A percentile compares a stretch with the other conserved stretches of the same genome.
phyloP scores from a whole-genome alignment of 2,329 filamentous ascomycete genomes.

The Harringtonia lauricola region DNA sequence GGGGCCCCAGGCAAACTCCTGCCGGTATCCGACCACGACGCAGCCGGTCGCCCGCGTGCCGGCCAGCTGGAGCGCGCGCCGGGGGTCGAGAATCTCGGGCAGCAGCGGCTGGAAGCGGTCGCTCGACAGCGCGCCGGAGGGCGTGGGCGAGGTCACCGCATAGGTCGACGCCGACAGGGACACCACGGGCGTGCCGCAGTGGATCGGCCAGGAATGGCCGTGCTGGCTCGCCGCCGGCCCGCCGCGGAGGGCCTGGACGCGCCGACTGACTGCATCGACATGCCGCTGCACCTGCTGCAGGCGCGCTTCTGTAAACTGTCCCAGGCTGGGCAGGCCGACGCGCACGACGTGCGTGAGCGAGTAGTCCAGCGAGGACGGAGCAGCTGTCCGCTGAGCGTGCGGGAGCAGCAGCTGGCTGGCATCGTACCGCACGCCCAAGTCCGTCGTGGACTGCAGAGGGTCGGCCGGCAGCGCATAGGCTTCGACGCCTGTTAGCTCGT shows the following conservation, averaged over 20 bases:
- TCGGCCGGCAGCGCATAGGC: slow-evolving; percentile 2
- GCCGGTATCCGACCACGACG: slow-evolving; percentile 25
- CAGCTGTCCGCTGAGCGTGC: slow-evolving; percentile 1
- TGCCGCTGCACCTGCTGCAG: slow-evolving; percentile 8
- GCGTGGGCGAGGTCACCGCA: slow-evolving; percentile 15
- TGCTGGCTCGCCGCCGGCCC: no score
- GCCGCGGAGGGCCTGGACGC: no score
- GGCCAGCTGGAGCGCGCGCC: slow-evolving; percentile 24
- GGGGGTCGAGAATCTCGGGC: slow-evolving; percentile 23
- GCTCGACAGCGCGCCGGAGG: slow-evolving; percentile 14
- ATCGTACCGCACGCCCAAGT: slow-evolving; percentile 26
- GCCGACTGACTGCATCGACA: no score
- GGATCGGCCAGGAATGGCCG: slow-evolving; percentile 4
- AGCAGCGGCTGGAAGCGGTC: slow-evolving; percentile 29
- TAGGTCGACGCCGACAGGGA: slow-evolving; percentile 29
- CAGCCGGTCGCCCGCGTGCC: slow-evolving; percentile 26
- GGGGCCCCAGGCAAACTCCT: slow-evolving; percentile 22
- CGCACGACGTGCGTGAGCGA: slow-evolving; percentile 26
- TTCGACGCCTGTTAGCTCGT: slow-evolving; percentile 8
- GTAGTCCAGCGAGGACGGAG: slow-evolving; percentile 24
- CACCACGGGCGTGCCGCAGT: slow-evolving; percentile 20
- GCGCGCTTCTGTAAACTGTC: slow-evolving; percentile 11
- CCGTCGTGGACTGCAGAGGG: slow-evolving; percentile 20
- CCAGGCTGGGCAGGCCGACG: slow-evolving; percentile 21
- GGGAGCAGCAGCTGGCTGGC: slow-evolving; percentile 14